These are phyloP conservation scores for Panaeolus papilionaceus DNA, from an alignment of 768 basidiomycete genomes.

Conservation along the genomic window DNA sequence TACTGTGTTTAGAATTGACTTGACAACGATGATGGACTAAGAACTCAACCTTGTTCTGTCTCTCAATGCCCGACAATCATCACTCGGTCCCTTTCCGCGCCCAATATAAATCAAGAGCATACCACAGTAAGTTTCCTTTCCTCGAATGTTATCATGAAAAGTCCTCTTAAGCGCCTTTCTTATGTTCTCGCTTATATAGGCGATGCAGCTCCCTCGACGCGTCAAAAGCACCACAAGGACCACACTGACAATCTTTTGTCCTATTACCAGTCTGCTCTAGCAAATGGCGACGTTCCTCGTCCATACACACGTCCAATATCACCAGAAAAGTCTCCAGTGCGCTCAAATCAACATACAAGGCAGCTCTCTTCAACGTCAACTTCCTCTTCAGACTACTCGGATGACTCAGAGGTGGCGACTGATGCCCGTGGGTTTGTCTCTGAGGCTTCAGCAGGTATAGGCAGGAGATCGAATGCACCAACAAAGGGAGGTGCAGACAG, in stretches of 20 bases:
- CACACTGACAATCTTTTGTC: conserved; percentile 31
- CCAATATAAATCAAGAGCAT: conserved; percentile 29
- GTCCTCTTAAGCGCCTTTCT: conserved; percentile 38
- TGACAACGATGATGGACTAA: neutral
- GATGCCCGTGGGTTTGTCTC: conserved; percentile 35
- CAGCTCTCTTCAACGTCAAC: conserved; percentile 42
- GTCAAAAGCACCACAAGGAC: conserved; percentile 29
- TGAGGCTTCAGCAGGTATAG: conserved; percentile 34
- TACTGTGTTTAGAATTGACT: no score
- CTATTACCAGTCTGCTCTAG: conserved; percentile 59
- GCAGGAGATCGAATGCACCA: conserved; percentile 55
- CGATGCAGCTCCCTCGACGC: conserved; percentile 28
- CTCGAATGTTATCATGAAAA: conserved; percentile 35
- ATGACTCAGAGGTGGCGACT: conserved; percentile 39
- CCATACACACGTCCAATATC: conserved; percentile 29
- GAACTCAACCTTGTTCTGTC: neutral
- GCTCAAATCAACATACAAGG: conserved; percentile 33
- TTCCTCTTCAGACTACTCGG: conserved; percentile 60
- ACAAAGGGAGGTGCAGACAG: conserved; percentile 69
- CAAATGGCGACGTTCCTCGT: conserved; percentile 37
- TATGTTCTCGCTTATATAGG: conserved; percentile 34
- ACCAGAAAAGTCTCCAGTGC: conserved; percentile 23
- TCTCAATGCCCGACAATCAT: conserved; percentile 16
- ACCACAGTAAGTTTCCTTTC: conserved; percentile 25
- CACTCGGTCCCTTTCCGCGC: conserved; percentile 20